Evolutionary conservation across 768 basidiomycete genomes (phyloP).

Genomic region (Leccinum broughii): DNA sequence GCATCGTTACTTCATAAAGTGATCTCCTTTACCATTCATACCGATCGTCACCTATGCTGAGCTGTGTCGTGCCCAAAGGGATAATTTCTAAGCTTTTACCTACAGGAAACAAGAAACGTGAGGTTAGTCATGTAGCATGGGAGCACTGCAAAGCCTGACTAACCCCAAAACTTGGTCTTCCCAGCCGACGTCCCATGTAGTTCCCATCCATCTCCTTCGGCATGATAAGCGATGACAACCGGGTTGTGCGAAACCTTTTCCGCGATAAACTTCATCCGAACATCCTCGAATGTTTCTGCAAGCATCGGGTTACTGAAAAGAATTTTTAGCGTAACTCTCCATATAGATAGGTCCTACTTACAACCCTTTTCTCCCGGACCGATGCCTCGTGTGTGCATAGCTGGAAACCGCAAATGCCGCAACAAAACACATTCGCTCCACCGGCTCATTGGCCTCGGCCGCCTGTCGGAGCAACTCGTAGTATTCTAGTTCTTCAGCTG

Average conservation of each 20-base stretch:
- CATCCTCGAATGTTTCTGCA: slow-evolving; percentile 85
- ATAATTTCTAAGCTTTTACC: slow-evolving; percentile 91
- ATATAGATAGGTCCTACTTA: slow-evolving; percentile 40
- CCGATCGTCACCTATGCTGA: slow-evolving; percentile 64
- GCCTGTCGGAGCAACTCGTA: slow-evolving; percentile 68
- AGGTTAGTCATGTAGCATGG: slow-evolving; percentile 19
- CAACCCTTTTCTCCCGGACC: slow-evolving; percentile 88
- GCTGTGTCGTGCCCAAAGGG: slow-evolving; percentile 68
- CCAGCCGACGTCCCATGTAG: slow-evolving; percentile 75
- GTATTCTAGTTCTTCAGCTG: slow-evolving; percentile 86
- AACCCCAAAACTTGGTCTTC: slow-evolving; percentile 90
- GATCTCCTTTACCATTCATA: slow-evolving; percentile 62
- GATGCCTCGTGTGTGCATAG: slow-evolving; percentile 78
- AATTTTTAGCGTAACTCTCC: slow-evolving; percentile 9
- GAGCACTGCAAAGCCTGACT: slow-evolving; percentile 22
- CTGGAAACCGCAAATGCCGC: slow-evolving; percentile 85
- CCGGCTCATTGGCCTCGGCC: slow-evolving; percentile 52
- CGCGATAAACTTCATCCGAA: slow-evolving; percentile 77
- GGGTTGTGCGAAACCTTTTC: slow-evolving; percentile 90
- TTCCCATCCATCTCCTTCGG: slow-evolving; percentile 77
- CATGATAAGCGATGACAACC: slow-evolving; percentile 78
- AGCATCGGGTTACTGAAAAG: slow-evolving; percentile 79
- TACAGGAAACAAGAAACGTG: slow-evolving; percentile 29
- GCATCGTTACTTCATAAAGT: slow-evolving; percentile 1
- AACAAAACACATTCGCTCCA: slow-evolving; percentile 71